Evolutionary conservation across 2,329 filamentous ascomycete genomes (phyloP).

Genomic region (Botrytis elliptica): DNA sequence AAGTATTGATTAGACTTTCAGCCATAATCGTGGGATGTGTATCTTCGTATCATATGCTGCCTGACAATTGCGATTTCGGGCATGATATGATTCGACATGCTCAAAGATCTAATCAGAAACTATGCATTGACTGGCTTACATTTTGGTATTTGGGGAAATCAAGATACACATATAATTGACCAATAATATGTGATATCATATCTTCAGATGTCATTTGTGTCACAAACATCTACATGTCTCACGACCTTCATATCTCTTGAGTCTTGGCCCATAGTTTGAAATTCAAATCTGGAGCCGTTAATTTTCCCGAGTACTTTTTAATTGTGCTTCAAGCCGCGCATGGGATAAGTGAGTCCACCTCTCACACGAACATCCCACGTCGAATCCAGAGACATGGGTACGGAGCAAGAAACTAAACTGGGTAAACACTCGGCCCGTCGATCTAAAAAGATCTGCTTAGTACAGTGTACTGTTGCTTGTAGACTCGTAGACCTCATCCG

Average conservation of each 20-base stretch:
- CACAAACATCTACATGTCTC: conserved; percentile 9
- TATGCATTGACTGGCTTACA: not conserved
- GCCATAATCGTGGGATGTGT: not conserved
- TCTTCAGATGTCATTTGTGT: conserved; percentile 3
- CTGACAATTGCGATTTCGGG: conserved; percentile 2
- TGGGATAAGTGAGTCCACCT: conserved; percentile 3
- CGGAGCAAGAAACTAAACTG: not conserved
- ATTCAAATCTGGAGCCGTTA: conserved; percentile 1
- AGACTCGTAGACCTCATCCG: not conserved
- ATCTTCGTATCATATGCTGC: not conserved
- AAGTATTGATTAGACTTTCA: not conserved
- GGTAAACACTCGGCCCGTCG: conserved; percentile 1
- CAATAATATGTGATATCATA: not conserved
- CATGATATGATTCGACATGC: not conserved
- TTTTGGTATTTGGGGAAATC: not conserved
- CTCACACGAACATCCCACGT: conserved; percentile 3
- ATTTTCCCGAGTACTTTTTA: not conserved
- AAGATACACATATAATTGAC: conserved; percentile 2
- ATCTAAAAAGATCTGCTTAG: conserved; percentile 17
- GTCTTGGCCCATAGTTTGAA: not conserved
- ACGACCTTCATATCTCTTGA: conserved; percentile 2
- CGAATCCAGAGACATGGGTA: conserved; percentile 1
- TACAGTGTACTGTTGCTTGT: not conserved
- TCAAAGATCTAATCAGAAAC: not conserved
- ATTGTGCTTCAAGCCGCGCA: not conserved